Evolutionary conservation across 2,329 filamentous ascomycete species (phyloP), one percentile per base, ranked within the genome.

Genomic region (Nigrospora oryzae): DNA sequence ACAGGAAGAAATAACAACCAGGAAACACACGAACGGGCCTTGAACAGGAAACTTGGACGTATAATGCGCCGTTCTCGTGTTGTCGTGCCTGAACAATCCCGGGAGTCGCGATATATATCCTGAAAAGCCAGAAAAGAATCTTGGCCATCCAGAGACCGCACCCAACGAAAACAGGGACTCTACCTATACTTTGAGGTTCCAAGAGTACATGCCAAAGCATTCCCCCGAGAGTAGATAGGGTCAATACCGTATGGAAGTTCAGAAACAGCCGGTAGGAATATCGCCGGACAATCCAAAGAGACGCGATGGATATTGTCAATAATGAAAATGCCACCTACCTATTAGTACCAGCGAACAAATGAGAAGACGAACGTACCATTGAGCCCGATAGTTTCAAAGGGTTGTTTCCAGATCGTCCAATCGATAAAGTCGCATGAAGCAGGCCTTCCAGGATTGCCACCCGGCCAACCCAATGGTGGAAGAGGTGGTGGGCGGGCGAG

Each of bases 401-500:
- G 36, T 16, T 38, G 12, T n/a, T 14, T 38, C 15, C 11, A n/a
- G 12, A 11, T 12, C 16, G 13, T 38, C 15, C 11, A n/a, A 38
- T 14, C 13, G 36, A 38, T 19, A 54, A 39, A 8, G n/a, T 10
- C 8, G 40, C 31, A 37, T 55, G 45, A 11, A 46, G 32, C 36
- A 53, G 30, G 15, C 38, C 46, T 46, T 53, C 38, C 6, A 45
- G 12, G 43, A 53, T 38, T 2, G 46, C 45, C 5, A 56, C 36
- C 14, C 45, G 16, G 12, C 49, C 51, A 38, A 54, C 46, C 49
- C 48, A 55, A 31, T 51, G 45, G 44, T 56, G 43, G 14, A 37
- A 38, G 14, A 51, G 34, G 34, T 53, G 47, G 38, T 51, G 51
- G 15, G 37, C 41, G 34, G 51, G 39, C 11, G 51, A 41, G 17